These are phyloP conservation scores for California macrophylla DNA, from an alignment of 441 rosid species.

Conservation along the genomic window DNA sequence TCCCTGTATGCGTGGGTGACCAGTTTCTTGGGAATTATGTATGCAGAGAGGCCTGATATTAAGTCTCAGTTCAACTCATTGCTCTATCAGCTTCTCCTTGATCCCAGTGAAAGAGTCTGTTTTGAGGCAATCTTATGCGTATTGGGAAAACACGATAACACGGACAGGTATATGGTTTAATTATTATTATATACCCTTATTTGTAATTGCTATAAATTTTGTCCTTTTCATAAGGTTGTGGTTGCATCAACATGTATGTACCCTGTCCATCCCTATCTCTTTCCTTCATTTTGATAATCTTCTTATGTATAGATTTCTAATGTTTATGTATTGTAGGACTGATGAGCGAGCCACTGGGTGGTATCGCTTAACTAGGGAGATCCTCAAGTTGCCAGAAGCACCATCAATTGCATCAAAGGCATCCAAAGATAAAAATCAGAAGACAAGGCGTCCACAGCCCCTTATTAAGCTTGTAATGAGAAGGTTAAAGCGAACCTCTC, in stretches of 20 bases:
- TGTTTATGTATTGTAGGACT: slow-evolving; percentile 40
- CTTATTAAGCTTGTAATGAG: slow-evolving; percentile 98
- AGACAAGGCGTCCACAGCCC: slow-evolving; percentile 95
- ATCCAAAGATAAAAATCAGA: slow-evolving; percentile 70
- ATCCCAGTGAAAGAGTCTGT: slow-evolving; percentile 99
- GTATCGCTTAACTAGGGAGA: slow-evolving; percentile 96
- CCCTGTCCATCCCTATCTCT: slow-evolving; percentile 7
- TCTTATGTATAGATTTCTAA: slow-evolving; percentile 6
- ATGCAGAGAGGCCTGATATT: slow-evolving; percentile 77
- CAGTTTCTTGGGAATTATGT: slow-evolving; percentile 21
- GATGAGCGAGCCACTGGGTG: slow-evolving; percentile 99
- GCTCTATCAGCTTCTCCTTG: slow-evolving; percentile 90
- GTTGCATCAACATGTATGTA: slow-evolving; percentile 7
- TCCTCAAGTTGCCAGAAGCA: slow-evolving; percentile 91
- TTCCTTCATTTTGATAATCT: slow-evolving; percentile 1
- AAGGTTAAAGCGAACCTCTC: slow-evolving; percentile 45
- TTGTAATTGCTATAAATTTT: slow-evolving; percentile 4
- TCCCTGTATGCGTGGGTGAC: slow-evolving; percentile 19
- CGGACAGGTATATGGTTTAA: slow-evolving; percentile 49
- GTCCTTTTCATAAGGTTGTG: slow-evolving; percentile 14
- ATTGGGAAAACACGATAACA: slow-evolving; percentile 67
- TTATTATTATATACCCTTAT: slow-evolving; percentile 13
- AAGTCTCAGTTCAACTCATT: slow-evolving; percentile 88
- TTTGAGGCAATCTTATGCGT: slow-evolving; percentile 90
- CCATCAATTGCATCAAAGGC: slow-evolving; percentile 53